phyloP scores from a whole-genome alignment of 441 rosid species.

The Mallotus japonicus region DNA sequence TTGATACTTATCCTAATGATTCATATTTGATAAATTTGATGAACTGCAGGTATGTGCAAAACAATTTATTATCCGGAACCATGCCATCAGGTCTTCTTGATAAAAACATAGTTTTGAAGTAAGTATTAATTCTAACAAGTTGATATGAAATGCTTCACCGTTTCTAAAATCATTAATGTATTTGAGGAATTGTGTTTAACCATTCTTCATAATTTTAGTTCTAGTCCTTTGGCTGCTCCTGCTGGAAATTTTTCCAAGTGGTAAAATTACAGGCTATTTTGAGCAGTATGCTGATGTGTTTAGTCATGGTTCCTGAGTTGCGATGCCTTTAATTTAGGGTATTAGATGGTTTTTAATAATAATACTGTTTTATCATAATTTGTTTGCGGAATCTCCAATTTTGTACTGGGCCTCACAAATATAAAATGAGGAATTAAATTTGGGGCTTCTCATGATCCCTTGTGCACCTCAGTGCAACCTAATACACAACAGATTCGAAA shows the following conservation, averaged over 20 bases:
- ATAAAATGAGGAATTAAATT: no score
- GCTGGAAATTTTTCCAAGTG: not conserved
- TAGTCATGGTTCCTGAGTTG: not conserved
- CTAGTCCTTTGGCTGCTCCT: not conserved
- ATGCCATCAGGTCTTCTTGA: constrained; percentile 61
- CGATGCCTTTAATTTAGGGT: not conserved
- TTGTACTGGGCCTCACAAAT: not conserved
- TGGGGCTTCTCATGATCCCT: not conserved
- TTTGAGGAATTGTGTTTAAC: not conserved
- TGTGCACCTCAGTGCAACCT: not conserved
- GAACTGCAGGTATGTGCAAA: constrained; percentile 75
- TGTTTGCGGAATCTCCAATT: not conserved
- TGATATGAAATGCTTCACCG: not conserved
- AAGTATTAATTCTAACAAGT: constrained; percentile 32
- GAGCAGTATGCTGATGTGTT: not conserved
- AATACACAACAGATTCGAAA: not conserved
- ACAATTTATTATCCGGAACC: constrained; percentile 70
- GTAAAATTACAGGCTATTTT: not conserved
- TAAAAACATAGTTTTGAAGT: constrained; percentile 61
- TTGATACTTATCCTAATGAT: not conserved
- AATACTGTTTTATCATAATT: not conserved
- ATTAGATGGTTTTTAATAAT: not conserved
- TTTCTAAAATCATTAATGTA: not conserved
- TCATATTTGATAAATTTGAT: constrained; percentile 26
- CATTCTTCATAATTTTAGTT: not conserved